Conservation (phyloP, 2,329 filamentous ascomycete genomes). For the Aspergillus unguis region DNA sequence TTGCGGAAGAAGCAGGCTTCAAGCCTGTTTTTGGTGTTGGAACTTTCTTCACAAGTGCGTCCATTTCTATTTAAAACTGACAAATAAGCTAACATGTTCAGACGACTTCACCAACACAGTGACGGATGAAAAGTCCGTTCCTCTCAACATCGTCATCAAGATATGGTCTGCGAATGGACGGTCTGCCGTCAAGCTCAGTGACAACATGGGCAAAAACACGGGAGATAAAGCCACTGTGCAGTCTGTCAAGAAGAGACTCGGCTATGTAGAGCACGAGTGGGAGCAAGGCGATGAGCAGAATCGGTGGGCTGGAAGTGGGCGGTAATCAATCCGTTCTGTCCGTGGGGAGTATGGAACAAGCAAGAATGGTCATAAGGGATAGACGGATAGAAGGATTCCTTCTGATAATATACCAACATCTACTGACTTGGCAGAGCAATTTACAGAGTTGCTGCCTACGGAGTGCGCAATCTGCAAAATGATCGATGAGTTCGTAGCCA, state of each 20-base stretch:
- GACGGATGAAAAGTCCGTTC: slow-evolving; percentile 77
- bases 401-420: too few species aligned
- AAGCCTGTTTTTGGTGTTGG: slow-evolving; percentile 88
- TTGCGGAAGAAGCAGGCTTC: slow-evolving; percentile 77
- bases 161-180: slow-evolving; percentile 78
- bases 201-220: slow-evolving; percentile 92
- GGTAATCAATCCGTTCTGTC: not conserved
- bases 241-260: slow-evolving; percentile 78
- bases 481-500: too few species aligned
- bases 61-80: not conserved
- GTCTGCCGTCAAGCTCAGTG: slow-evolving; percentile 86
- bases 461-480: too few species aligned
- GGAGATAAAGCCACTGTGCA: slow-evolving; percentile 76
- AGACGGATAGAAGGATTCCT: too few species aligned
- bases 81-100: slow-evolving; percentile 21
- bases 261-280: slow-evolving; percentile 85
- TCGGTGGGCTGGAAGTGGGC: slow-evolving; percentile 62
- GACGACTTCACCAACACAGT: slow-evolving; percentile 77
- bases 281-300: slow-evolving; percentile 76
- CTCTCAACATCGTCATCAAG: slow-evolving; percentile 98
- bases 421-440: too few species aligned
- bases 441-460: too few species aligned
- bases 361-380: too few species aligned
- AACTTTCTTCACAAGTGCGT: slow-evolving; percentile 80
- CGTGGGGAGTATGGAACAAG: too few species aligned